Evolutionary conservation across 2,329 filamentous ascomycete genomes (phyloP).

Genomic region (Alternaria triticimaculans): DNA sequence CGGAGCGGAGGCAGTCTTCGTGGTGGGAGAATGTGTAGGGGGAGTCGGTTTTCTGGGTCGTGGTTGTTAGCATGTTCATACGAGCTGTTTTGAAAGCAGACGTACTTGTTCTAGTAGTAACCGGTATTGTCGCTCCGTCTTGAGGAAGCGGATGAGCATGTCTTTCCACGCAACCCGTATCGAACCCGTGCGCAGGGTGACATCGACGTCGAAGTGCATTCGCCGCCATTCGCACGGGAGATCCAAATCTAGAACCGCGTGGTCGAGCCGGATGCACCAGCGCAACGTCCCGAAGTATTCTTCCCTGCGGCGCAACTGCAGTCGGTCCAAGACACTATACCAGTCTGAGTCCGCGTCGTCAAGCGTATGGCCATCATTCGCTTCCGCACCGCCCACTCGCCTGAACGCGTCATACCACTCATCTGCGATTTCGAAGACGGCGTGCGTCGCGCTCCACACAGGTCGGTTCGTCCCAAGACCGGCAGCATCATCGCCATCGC

Average conservation of each 20-base stretch:
- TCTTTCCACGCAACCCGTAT: constrained; percentile 32
- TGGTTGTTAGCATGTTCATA: neutral
- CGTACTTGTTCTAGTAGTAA: constrained; percentile 27
- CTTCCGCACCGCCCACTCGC: neutral
- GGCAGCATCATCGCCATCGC: no score
- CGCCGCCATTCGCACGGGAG: constrained; percentile 15
- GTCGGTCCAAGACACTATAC: constrained; percentile 1
- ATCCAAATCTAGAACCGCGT: constrained; percentile 33
- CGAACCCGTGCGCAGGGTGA: constrained; percentile 5
- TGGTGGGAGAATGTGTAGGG: constrained; percentile 28
- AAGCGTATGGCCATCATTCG: neutral
- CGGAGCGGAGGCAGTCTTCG: constrained; percentile 38
- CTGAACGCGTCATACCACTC: constrained; percentile 21
- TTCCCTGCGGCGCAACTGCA: constrained; percentile 13
- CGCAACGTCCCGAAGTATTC: constrained; percentile 25
- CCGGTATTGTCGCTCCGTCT: constrained; percentile 28
- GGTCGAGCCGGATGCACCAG: constrained; percentile 38
- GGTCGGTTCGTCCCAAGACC: no score
- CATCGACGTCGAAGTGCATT: constrained; percentile 13
- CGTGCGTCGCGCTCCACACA: constrained; percentile 25
- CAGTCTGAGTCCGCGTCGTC: constrained; percentile 4
- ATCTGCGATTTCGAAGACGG: constrained; percentile 32
- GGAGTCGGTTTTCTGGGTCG: constrained; percentile 15
- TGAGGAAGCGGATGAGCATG: constrained; percentile 32
- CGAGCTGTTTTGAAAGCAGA: neutral